Base-by-base conservation (phyloP, 2,329 filamentous ascomycete species). In the Microthyrium microscopicum region DNA sequence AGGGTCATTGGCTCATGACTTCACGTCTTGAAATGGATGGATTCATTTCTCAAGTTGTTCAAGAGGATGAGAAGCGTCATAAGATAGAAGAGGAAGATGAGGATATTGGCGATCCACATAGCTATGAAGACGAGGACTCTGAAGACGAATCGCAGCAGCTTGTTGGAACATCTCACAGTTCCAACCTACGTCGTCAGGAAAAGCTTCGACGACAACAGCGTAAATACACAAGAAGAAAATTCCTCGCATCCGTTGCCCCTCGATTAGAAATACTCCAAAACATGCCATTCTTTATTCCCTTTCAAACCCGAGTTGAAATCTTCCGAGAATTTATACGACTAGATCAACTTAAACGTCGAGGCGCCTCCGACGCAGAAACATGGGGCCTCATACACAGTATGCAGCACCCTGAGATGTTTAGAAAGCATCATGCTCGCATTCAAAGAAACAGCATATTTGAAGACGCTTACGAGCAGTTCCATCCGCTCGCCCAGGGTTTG, bases 241-340 rank as follows among this genome's bases (percentile, higher is more conserved):
- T 80, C 39, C 58, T 91, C 17, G 80, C 85, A 30, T 69, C 77
- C 11, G 73, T 93, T 39, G 82, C 79, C 1, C 87, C 89, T 1
- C 77, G 87, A 43, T 62, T 94, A 7, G 85, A 94, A 48, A 80
- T 98, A 4, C 57, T 98, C 32, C 77, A 89, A 43, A 91, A 95
- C 47, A 91, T 98, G 75, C 89, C 89, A 0, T 98, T 95, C 51
- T 80, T 87, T 43, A 89, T 98, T 28, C 89, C 87, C 0, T 98
- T 98, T 45, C 73, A 81, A 24, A 89, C 81, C 0, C 67, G 89
- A 29, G 89, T 98, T 4, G 73, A 84, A 49, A 87, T 95, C 17
- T 95, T 98, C 53, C 73, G 85, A 20, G 74, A 93, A 47, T 95
- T 95, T 45, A 80, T 95, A n/a, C 58, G 70, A 20, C 62, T 85